Conservation (phyloP, 2,329 filamentous ascomycete genomes). For the Epichloe hybrida region DNA sequence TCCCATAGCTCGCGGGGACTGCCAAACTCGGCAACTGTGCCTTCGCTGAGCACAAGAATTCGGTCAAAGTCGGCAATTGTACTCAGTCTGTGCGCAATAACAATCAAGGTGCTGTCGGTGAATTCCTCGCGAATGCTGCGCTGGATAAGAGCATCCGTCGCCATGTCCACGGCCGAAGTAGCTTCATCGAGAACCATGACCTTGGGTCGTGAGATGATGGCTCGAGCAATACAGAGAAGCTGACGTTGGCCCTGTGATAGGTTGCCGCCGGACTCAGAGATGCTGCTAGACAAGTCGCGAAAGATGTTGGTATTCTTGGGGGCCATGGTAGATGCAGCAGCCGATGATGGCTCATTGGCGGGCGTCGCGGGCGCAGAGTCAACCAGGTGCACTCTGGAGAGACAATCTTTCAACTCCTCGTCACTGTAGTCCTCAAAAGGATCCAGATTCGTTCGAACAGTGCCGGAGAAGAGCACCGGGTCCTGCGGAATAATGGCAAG, state of each 20-base stretch:
- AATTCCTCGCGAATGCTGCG: conserved; percentile 61
- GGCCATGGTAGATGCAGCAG: conserved; percentile 17
- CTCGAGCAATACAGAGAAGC: conserved; percentile 60
- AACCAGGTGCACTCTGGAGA: conserved; percentile 58
- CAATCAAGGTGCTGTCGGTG: conserved; percentile 51
- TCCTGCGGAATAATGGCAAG: conserved; percentile 72
- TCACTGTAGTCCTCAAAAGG: conserved; percentile 61
- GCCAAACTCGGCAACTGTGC: conserved; percentile 54
- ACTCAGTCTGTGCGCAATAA: conserved; percentile 63
- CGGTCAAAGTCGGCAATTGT: conserved; percentile 67
- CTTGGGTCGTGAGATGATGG: conserved; percentile 57
- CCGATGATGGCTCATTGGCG: conserved; percentile 23
- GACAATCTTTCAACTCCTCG: conserved; percentile 52
- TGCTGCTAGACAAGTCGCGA: conserved; percentile 43
- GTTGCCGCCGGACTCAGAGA: conserved; percentile 61
- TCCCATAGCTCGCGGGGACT: conserved; percentile 48
- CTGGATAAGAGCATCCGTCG: conserved; percentile 62
- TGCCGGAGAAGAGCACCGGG: conserved; percentile 70
- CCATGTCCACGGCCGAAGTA: conserved; percentile 66
- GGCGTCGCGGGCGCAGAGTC: conserved; percentile 27
- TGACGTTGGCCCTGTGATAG: conserved; percentile 66
- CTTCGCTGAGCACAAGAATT: conserved; percentile 58
- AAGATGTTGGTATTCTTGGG: conserved; percentile 52
- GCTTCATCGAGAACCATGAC: conserved; percentile 74
- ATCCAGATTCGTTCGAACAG: conserved; percentile 63